Evolutionary conservation across 768 basidiomycete genomes (phyloP), one percentile per base, ranked within the genome.

Genomic region (Phanerodontia chrysosporium): DNA sequence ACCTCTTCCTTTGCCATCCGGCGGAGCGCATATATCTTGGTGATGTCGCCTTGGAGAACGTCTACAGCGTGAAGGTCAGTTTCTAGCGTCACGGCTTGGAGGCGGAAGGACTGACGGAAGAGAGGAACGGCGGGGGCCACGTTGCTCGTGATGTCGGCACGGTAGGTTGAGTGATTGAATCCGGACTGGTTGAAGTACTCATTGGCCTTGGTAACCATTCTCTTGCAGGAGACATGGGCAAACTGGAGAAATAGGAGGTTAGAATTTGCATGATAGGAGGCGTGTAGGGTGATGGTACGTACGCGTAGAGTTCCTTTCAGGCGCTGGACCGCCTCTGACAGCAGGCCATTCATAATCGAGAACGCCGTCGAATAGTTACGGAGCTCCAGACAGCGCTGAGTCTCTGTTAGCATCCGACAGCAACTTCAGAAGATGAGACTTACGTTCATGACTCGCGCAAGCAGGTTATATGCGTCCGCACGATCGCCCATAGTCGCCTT

Each of bases 311-410:
- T 45, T 21, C 21, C 22, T 16, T 24, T 56, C 27, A 46, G 24
- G 16, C 42, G 27, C 1, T 24, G 2, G 10, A 29, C 2, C n/a
- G 24, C 14, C 7, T 5, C 14, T 27, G 45, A 10, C 28, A 18
- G 18, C n/a, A 56, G 21, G 6, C 39, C 55, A 22, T 21, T 27
- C 22, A 45, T 12, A 10, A 56, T 45, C 14, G 25, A 28, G 8
- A 28, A 46, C 9, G 55, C 42, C 8, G 55, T 16, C 12, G 55
- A 56, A 21, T 56, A 56, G 44, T 56, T 56, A 6, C 55, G 44
- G 14, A 56, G 8, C 9, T 45, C 45, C 12, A 45, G 18, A 45
- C 55, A 56, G 6, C 27, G 39, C 55, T n/a, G 25, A 42, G 2
- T 42, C 2, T 42, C 36, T 6, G 24, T 27, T 14, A 29, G 16